phyloP scores from a whole-genome alignment of 2,329 filamentous ascomycete genomes.

The Botrytis squamosa region DNA sequence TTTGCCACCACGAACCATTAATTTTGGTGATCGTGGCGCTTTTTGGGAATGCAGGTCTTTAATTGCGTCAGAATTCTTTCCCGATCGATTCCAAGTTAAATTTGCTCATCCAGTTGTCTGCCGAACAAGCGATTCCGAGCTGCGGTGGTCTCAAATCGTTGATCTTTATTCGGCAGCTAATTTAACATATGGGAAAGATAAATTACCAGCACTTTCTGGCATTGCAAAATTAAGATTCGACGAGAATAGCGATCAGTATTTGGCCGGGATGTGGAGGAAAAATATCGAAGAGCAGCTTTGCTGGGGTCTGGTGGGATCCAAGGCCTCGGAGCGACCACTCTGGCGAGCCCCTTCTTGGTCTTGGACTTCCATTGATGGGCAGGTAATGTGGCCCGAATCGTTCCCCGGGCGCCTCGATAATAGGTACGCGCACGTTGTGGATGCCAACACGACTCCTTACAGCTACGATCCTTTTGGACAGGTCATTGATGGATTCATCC shows the following conservation, averaged over 20 bases:
- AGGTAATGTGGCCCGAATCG: too few species aligned
- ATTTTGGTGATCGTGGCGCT: conserved; percentile 19
- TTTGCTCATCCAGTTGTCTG: too few species aligned
- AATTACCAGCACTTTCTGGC: conserved; percentile 29
- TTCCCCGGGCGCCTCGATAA: too few species aligned
- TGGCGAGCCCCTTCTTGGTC: conserved; percentile 27
- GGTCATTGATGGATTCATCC: neutral
- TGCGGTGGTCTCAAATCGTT: too few species aligned
- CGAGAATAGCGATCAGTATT: neutral
- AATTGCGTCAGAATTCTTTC: conserved; percentile 18
- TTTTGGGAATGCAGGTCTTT: conserved; percentile 24
- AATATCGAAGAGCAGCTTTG: conserved; percentile 25
- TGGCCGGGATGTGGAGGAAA: conserved; percentile 28
- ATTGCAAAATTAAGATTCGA: conserved; percentile 27
- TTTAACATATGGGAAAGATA: conserved; percentile 32
- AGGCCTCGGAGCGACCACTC: conserved; percentile 2
- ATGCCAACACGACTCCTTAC: neutral
- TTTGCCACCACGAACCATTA: conserved; percentile 18
- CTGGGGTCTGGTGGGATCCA: neutral
- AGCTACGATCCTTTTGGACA: neutral
- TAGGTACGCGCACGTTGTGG: neutral
- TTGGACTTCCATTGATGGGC: conserved; percentile 24
- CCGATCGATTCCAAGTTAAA: too few species aligned
- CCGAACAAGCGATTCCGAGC: too few species aligned
- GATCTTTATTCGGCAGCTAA: conserved; percentile 30